Conservation (phyloP, 257 asterid genomes). For the Jacaranda copaia region DNA sequence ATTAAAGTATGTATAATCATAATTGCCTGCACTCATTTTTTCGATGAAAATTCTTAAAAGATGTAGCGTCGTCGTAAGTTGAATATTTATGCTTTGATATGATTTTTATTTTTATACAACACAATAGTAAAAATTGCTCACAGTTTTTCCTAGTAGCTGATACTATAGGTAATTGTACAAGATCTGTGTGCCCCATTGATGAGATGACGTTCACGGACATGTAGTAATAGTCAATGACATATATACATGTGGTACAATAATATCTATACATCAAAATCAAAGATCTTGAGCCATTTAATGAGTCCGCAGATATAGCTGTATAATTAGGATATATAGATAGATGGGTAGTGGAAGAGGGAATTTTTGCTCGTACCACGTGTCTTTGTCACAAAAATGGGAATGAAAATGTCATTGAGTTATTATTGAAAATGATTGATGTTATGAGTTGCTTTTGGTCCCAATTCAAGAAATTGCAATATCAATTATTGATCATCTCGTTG, state of each 20-base stretch:
- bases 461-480: slow-evolving; percentile 19
- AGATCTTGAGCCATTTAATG: slow-evolving; percentile 28
- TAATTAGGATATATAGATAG: slow-evolving; percentile 15
- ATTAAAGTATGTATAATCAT: too few species aligned
- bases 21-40: too few species aligned
- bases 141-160: too few species aligned
- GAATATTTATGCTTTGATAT: background rate
- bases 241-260: background rate
- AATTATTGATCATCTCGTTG: slow-evolving; percentile 22
- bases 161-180: background rate
- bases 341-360: background rate
- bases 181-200: background rate
- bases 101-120: too few species aligned
- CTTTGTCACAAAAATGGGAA: slow-evolving; percentile 33
- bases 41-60: too few species aligned
- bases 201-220: background rate
- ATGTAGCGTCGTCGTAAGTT: too few species aligned
- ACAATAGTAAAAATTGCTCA: background rate
- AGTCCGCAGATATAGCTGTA: slow-evolving; percentile 8
- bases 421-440: slow-evolving; percentile 37
- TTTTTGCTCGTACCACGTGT: slow-evolving; percentile 34
- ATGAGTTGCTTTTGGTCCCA: slow-evolving; percentile 32
- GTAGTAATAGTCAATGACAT: background rate
- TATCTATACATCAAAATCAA: slow-evolving; percentile 16
- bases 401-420: slow-evolving; percentile 15